Base-by-base conservation (phyloP, 805 yeast species). In the Tetrapisispora namnaoensis region DNA sequence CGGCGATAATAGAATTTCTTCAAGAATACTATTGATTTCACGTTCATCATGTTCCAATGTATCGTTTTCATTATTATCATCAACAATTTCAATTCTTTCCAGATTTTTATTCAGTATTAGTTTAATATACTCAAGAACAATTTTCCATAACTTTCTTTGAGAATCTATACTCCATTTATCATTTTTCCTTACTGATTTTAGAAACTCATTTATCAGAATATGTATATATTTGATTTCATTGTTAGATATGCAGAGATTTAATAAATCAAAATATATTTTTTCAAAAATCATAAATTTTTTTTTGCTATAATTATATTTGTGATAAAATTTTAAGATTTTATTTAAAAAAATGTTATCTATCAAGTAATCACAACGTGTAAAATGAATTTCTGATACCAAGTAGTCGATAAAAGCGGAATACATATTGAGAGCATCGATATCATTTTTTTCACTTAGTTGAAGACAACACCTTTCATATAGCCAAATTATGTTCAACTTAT, bases 181-280 rank as follows among this genome's bases (percentile, higher is more conserved):
- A 24, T 24, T 35, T 11, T 20, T 18, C 18, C 28, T 42, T 17
- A 2, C 41, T 13, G 35, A 32, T 22, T 49, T 47, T 21, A 65
- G 45, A 4, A 57, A 49, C 17, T 49, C 57, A 55, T 53, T 62
- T 49, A 48, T 63, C 44, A 36, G 74, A 67, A 21, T 47, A 49
- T 47, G 52, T 48, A 53, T 60, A 42, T 47, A 63, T 65, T 10
- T 61, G 65, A 58, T 63, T 65, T 46, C 66, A 64, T 18, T 66
- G 51, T 36, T 74, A 50, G 52, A 65, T 65, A 37, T 61, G 52
- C 79, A 78, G 62, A 73, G 78, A 20, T 66, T 55, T 41, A 83
- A 65, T 49, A 78, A 84, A 51, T 74, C 58, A 1, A 71, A 66
- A 77, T 93, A 77, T 32, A 83, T 73, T 28, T 68, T 53, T 4